Base-by-base conservation (phyloP, 2,329 filamentous ascomycete species). In the Phaeophleospora eucalypticola region DNA sequence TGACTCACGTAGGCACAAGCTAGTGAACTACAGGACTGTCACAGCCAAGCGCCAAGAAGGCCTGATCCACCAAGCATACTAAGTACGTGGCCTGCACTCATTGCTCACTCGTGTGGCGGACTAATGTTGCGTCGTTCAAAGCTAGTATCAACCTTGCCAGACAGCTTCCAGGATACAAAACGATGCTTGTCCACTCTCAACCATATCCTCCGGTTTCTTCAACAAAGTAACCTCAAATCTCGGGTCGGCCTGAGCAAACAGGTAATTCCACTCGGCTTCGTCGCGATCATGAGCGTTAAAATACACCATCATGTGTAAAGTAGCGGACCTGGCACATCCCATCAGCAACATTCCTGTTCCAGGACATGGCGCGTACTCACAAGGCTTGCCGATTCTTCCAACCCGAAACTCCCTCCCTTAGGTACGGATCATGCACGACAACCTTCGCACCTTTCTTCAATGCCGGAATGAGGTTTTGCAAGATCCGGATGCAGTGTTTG, bases 391-490 rank as follows among this genome's bases (percentile, higher is more conserved):
- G 14, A 17, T n/a, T 17, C 7, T 36, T 6, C 16, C 14, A 36
- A 17, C 12, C n/a, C 34, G 34, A 15, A 36, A n/a, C 7, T 8
- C 27, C 8, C 34, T 36, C 34, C n/a, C 7, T n/a, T n/a, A 19
- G 7, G 16, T 19, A 37, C 9, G 18, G 15, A 19, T 58, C 56
- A 21, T 49, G 54, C 41, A 58, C 47, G 15, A 58, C 20, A 19
- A 65, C 48, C 4, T 58, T 37, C 17, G 53, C 46, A 24, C 49
- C 53, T n/a, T 45, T 32, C 35, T 53, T 50, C 39, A 58, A 16
- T 16, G 51, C 53, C 3, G 49, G 45, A 29, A 49, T 39, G 9
- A 57, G 45, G 16, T 48, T 38, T 8, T 36, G 32, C 17, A 59
- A 37, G 24, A 59, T 58, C 33, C 45, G 50, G n/a, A 54, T 29